Percentiles rank a stretch among this genome's conserved stretches.
Conservation (phyloP, 306 rosid species). For the Acacia confusa region DNA sequence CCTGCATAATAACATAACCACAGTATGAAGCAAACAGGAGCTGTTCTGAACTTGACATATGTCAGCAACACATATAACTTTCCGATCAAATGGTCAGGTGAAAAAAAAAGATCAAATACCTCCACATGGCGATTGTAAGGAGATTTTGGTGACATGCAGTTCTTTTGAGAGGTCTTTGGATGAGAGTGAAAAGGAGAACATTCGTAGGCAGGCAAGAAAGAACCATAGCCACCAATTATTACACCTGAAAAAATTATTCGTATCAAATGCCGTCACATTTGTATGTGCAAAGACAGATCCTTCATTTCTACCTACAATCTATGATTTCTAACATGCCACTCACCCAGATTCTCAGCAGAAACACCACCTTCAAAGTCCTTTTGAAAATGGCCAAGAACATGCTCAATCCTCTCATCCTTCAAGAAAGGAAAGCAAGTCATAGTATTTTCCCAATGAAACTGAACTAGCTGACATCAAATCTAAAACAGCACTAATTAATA, state of each 20-base stretch:
- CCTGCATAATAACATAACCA: constrained; percentile 58
- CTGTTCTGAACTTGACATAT: constrained; percentile 33
- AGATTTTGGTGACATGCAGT: constrained; percentile 45
- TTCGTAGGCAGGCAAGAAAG: constrained; percentile 69
- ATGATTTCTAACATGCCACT: constrained; percentile 43
- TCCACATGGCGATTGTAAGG: constrained; percentile 45
- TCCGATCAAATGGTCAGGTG: constrained; percentile 34
- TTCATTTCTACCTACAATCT: constrained; percentile 34
- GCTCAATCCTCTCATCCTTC: constrained; percentile 64
- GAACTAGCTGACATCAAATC: background rate
- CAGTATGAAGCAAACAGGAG: constrained; percentile 44
- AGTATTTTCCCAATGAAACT: constrained; percentile 24
- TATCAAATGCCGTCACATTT: constrained; percentile 38
- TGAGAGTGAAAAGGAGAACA: constrained; percentile 40
- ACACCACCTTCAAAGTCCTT: constrained; percentile 74
- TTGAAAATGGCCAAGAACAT: constrained; percentile 73
- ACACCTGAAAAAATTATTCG: constrained; percentile 60
- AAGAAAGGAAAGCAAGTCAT: constrained; percentile 28
- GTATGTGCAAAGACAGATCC: constrained; percentile 30
- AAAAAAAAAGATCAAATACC: constrained; percentile 44
- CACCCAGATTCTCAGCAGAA: constrained; percentile 73
- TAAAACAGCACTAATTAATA: constrained; percentile 4
- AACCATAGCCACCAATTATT: constrained; percentile 73
- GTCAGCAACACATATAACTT: constrained; percentile 30
- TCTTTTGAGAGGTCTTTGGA: constrained; percentile 56